Evolutionary conservation across 2,329 filamentous ascomycete genomes (phyloP).

Genomic region (Cladosporium sp.): DNA sequence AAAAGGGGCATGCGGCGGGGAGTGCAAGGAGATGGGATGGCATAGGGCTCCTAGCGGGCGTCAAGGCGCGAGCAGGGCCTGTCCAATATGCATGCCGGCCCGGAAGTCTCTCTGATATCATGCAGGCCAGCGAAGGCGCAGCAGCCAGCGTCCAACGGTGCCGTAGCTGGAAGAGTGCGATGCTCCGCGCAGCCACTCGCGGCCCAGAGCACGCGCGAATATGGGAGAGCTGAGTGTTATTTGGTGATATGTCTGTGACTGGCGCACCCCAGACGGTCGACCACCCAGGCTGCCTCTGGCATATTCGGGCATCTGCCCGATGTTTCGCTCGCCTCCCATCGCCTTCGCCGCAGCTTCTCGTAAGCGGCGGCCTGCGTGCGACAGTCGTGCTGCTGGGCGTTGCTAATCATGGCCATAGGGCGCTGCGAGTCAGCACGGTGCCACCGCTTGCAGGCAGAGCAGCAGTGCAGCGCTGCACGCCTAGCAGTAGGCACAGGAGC

Average conservation of each 20-base stretch:
- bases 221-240: background rate
- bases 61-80: background rate
- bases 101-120: slow-evolving; percentile 1
- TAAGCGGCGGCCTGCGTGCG: slow-evolving; percentile 2
- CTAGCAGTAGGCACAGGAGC: background rate
- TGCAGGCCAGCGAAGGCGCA: slow-evolving; percentile 1
- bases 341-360: background rate
- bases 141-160: background rate
- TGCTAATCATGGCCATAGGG: background rate
- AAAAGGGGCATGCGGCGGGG: background rate
- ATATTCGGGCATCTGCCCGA: background rate
- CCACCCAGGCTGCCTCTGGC: background rate
- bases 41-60: background rate
- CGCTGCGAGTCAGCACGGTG: background rate
- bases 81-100: slow-evolving; percentile 4
- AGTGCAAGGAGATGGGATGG: background rate
- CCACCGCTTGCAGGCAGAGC: background rate
- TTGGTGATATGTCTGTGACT: background rate
- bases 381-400: background rate
- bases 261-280: background rate
- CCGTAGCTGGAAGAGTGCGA: background rate
- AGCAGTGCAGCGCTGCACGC: background rate
- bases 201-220: background rate
- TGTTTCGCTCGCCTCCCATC: background rate
- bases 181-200: no score